Base-by-base conservation (phyloP, 306 rosid species). In the Casuarina equisetifolia region DNA sequence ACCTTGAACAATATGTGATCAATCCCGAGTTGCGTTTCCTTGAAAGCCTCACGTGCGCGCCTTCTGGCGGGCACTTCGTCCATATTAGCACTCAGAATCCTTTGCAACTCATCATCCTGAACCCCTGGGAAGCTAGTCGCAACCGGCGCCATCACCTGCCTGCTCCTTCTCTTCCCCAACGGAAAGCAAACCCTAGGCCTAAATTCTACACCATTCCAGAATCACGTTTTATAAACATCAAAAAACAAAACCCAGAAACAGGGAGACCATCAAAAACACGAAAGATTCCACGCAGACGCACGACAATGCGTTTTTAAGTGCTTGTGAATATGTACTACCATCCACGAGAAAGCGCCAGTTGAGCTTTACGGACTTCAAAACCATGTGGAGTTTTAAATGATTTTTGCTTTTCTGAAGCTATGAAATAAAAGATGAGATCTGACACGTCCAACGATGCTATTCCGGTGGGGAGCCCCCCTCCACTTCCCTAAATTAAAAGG, bases 1-100 rank as follows among this genome's bases (percentile, higher is more conserved):
- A 82, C 98, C 96, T 91, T 91, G 77, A 94, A 94, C 81, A 94
- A 74, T 43, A 94, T 86, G 59, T 94, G 96, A 71, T 94, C 94
- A 80, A 94, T 85, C 6, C 89, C 88, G 75, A 94, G 97, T 80
- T 94, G 98, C 81, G 84, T 80, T 44, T 84, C 87, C 89, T 89
- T 94, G 73, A 94, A 85, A 69, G 96, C 89, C 73, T 89, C 90
- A 46, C 98, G 92, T 69, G 93, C 97, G 20, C 86, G 86, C 70
- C 92, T 88, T 89, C 98, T 90, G 74, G 97, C 84, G 0, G 86
- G 74, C 1, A 79, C 98, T 81, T 86, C 83, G 69, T 91, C 97
- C 97, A 88, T 89, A 2, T 86, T 83, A 62, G 92, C 84, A 69
- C 85, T 83, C 76, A 89, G 72, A 82, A 94, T 82, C 88, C 80